Evolutionary conservation across 2,329 filamentous ascomycete species (phyloP), one percentile per base, ranked within the genome.

Genomic region (Fusarium penzigii): DNA sequence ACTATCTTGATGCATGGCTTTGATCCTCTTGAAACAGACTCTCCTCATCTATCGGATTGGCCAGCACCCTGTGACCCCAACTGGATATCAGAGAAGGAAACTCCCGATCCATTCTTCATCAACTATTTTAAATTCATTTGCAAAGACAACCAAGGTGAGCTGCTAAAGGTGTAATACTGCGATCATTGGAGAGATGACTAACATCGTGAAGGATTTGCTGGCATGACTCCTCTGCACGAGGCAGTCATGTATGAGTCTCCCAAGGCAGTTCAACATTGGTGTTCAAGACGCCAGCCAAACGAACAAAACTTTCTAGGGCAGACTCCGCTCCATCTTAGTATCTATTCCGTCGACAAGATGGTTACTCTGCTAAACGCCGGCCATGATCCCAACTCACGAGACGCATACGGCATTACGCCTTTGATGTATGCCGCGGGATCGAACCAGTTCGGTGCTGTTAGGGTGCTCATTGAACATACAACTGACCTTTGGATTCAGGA

Each of bases 401-500:
- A 51, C 12, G 14, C 46, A 16, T 42, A 39, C n/a, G 43, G 48
- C 10, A 43, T 43, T 3, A 51, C 43, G 8, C 48, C 48, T n/a
- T 39, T 51, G 6, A 51, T 51, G 43, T 51, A 51, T 41, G 48
- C 48, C 3, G 48, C 48, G 3, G 48, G 43, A 10, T 45, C 29
- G 38, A 20, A 39, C 17, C 34, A 39, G 14, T 13, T 17, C 14
- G 47, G 39, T n/a, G 17, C 16, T 16, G 16, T 36, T 13, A 46
- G 39, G 17, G 17, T 12, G 14, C 36, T 46, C 3, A 6, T 46
- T 8, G 36, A 46, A 3, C 36, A 36, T 17, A 38, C 20, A 6
- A 17, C 44, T 13, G 10, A 29, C 17, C 10, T 41, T 17, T 16
- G 3, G 14, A 6, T 41, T 11, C 13, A 17, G 10, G 39, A 41